Evolutionary conservation across 2,329 filamentous ascomycete species (phyloP).

Genomic region (Alternaria novae-zelandiae): DNA sequence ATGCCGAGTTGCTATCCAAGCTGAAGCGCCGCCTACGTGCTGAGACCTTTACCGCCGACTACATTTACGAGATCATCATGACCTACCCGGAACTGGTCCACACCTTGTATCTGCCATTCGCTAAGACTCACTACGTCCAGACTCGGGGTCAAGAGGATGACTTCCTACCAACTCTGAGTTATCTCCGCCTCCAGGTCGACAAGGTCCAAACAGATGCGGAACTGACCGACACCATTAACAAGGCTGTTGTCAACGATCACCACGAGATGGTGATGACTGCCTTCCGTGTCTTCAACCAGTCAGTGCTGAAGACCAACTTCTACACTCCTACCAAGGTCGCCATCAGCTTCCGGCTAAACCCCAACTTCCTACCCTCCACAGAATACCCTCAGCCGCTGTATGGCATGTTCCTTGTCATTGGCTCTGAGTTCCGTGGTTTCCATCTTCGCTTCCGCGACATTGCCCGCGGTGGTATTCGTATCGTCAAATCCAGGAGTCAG

Average conservation of each 20-base stretch:
- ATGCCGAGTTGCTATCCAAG: conserved; percentile 87
- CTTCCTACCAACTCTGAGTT: conserved; percentile 73
- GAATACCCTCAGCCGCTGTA: conserved; percentile 95
- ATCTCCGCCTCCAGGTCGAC: conserved; percentile 69
- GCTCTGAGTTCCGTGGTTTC: conserved; percentile 95
- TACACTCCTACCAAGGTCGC: conserved; percentile 99
- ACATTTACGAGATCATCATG: conserved; percentile 96
- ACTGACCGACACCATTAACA: conserved; percentile 49
- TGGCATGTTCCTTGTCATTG: conserved; percentile 98
- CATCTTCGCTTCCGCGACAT: conserved; percentile 98
- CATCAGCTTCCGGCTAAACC: conserved; percentile 92
- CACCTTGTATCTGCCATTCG: conserved; percentile 88
- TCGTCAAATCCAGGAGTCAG: conserved; percentile 96
- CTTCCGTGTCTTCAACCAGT: conserved; percentile 93
- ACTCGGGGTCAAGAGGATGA: conserved; percentile 69
- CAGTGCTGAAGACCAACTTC: conserved; percentile 94
- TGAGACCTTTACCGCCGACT: conserved; percentile 97
- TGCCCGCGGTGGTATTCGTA: conserved; percentile 93
- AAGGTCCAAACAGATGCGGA: conserved; percentile 58
- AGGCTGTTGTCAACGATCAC: conserved; percentile 74
- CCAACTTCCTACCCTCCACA: conserved; percentile 83
- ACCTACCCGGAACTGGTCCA: conserved; percentile 87
- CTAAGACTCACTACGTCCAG: conserved; percentile 80
- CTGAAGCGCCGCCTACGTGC: conserved; percentile 94
- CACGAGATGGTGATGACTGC: conserved; percentile 98